Percentiles rank a stretch among this genome's conserved stretches.
Conservation (phyloP, 2,329 filamentous ascomycete species). For the Cladosporium oxysporum region DNA sequence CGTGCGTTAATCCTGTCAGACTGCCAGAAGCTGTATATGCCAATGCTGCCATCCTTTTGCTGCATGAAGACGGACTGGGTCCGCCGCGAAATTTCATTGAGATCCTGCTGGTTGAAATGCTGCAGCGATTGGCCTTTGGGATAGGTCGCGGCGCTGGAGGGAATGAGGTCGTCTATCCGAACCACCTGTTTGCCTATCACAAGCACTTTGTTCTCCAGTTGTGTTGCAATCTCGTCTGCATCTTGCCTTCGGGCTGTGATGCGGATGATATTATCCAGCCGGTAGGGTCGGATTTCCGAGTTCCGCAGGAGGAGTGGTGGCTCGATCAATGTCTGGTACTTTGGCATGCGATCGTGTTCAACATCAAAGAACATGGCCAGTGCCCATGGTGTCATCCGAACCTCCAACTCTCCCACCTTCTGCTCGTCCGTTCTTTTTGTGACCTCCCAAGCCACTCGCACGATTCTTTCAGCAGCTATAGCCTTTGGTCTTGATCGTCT, state of each 20-base stretch:
- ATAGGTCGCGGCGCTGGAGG: neutral
- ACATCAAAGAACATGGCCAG: conserved; percentile 32
- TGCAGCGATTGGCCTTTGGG: neutral
- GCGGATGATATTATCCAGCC: conserved; percentile 30
- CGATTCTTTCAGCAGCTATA: conserved; percentile 29
- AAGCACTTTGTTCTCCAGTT: conserved; percentile 27
- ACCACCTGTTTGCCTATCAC: conserved; percentile 23
- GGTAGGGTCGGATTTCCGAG: conserved; percentile 27
- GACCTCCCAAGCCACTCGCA: conserved; percentile 33
- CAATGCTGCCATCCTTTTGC: conserved; percentile 16
- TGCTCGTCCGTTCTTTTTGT: conserved; percentile 29
- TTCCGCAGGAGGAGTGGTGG: conserved; percentile 27
- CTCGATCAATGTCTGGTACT: conserved; percentile 26
- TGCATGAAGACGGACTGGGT: conserved; percentile 26
- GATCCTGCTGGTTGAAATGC: conserved; percentile 25
- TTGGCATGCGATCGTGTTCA: conserved; percentile 17
- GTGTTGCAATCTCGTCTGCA: conserved; percentile 32
- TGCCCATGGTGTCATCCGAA: conserved; percentile 33
- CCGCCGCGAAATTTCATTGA: conserved; percentile 25
- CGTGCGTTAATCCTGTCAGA: conserved; percentile 21
- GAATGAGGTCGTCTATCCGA: conserved; percentile 23
- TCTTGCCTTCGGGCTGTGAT: conserved; percentile 34
- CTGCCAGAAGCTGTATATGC: conserved; percentile 23
- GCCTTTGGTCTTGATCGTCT: neutral
- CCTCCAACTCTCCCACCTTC: conserved; percentile 30